Percentiles rank a stretch among this genome's conserved stretches.
Evolutionary conservation across 2,329 filamentous ascomycete genomes (phyloP).

Genomic region (Diplodia seriata): DNA sequence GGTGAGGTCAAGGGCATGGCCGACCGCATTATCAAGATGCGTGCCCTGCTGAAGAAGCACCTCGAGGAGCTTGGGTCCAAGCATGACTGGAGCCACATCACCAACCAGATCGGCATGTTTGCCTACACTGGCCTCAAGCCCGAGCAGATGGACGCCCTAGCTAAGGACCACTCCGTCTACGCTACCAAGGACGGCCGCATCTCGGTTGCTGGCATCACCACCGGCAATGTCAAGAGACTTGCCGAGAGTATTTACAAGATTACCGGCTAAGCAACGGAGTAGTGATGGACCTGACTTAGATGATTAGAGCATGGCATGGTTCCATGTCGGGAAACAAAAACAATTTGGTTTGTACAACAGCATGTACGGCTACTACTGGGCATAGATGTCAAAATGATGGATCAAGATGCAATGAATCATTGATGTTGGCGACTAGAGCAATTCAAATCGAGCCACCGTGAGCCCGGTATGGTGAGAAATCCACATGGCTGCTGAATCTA

Average conservation of each 20-base stretch:
- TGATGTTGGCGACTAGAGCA: not conserved
- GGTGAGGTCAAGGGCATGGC: conserved; percentile 98
- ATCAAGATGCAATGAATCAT: not conserved
- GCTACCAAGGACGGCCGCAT: conserved; percentile 92
- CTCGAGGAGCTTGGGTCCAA: conserved; percentile 93
- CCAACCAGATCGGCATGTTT: conserved; percentile 97
- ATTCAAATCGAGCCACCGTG: too few species aligned
- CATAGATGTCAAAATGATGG: conserved; percentile 21
- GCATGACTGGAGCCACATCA: conserved; percentile 99
- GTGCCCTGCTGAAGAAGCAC: conserved; percentile 90
- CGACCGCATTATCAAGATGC: conserved; percentile 98
- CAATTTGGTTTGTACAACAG: conserved; percentile 28
- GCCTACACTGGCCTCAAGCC: conserved; percentile 93
- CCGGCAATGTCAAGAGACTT: conserved; percentile 77
- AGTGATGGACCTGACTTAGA: not conserved
- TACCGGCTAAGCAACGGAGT: conserved; percentile 61
- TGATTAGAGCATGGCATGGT: conserved; percentile 7
- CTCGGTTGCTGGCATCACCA: conserved; percentile 84
- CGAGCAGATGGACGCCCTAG: conserved; percentile 88
- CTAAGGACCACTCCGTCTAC: conserved; percentile 97
- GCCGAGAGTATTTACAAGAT: conserved; percentile 86
- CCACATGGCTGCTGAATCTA: too few species aligned
- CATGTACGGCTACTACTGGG: conserved; percentile 23
- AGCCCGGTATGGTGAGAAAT: too few species aligned
- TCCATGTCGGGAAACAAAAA: conserved; percentile 3